These are phyloP conservation scores for Vaccinium myrtillus DNA, from an alignment of 148 eudicot species.

Conservation along the genomic window DNA sequence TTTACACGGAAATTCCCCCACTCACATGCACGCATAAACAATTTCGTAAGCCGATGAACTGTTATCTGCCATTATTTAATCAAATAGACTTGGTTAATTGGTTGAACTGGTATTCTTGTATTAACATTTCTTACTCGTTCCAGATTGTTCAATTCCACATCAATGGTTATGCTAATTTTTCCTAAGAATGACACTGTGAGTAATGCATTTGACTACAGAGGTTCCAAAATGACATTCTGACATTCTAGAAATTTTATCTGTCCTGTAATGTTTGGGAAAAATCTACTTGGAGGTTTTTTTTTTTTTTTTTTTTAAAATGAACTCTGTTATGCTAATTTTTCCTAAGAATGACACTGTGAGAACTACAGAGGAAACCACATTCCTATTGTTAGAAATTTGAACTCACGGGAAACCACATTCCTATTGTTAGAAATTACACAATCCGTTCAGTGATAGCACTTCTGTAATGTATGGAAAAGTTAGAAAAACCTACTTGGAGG, in stretches of 20 bases:
- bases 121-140: no score
- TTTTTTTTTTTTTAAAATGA: no score
- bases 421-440: background rate
- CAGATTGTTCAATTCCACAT: background rate
- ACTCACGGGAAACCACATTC: background rate
- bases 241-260: background rate
- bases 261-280: no score
- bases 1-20: background rate
- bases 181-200: background rate
- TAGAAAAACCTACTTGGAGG: background rate
- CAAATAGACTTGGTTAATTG: background rate
- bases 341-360: no score
- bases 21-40: no score
- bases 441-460: background rate
- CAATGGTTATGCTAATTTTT: background rate
- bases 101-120: background rate
- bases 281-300: no score
- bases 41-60: background rate
- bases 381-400: no score
- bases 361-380: no score
- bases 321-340: no score
- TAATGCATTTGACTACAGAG: background rate
- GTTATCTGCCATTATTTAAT: background rate
- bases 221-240: background rate
- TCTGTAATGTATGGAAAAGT: background rate